Base-by-base conservation (phyloP, 192 early-diverging fungal species). In the Coemansia sp. region DNA sequence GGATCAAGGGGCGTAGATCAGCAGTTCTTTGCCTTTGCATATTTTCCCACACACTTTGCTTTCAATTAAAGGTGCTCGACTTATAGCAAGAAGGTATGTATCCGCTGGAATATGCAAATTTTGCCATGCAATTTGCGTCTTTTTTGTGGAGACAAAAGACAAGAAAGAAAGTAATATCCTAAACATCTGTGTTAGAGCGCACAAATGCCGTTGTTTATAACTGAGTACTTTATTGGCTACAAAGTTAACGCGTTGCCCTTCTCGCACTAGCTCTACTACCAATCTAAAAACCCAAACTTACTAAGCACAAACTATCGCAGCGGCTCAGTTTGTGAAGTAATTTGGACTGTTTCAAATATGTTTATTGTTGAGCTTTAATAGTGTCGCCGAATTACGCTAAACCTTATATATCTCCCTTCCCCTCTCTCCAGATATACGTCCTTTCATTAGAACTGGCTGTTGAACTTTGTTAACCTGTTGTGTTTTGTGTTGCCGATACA, bases 81-180 rank as follows among this genome's bases (percentile, higher is more conserved):
- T 2, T 7, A 21, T 9, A 53, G 14, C 23, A 26, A 53, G 2
- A 53, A 53, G 51, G 51, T 53, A 53, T 53, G 21, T 53, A 53
- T 53, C 8, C 24, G 14, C 14, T 11, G 14, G 24, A 26, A 23
- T 26, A 26, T 10, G 11, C 51, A 23, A 53, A 46, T 2, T 18
- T 7, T 4, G 0, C 11, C 5, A 46, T 5, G 16, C 2, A 46
- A 0, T 11, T 53, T 23, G 51, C 51, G 21, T 23, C 7, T 53
- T 53, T 16, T 20, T 49, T 53, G 51, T 53, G 51, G 51, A 18
- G 57, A 21, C 36, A 35, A 36, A 59, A 38, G 34, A 18, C 16
- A 34, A 59, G 24, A 59, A 59, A 59, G 57, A 10, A 34, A 59
- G 57, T 59, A 59, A 21, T 35, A 35, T 38, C 57, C n/a, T 36